These are phyloP conservation scores for Sporothrix brunneoviolacea DNA, from an alignment of 2,329 filamentous ascomycete genomes.

Conservation along the genomic window DNA sequence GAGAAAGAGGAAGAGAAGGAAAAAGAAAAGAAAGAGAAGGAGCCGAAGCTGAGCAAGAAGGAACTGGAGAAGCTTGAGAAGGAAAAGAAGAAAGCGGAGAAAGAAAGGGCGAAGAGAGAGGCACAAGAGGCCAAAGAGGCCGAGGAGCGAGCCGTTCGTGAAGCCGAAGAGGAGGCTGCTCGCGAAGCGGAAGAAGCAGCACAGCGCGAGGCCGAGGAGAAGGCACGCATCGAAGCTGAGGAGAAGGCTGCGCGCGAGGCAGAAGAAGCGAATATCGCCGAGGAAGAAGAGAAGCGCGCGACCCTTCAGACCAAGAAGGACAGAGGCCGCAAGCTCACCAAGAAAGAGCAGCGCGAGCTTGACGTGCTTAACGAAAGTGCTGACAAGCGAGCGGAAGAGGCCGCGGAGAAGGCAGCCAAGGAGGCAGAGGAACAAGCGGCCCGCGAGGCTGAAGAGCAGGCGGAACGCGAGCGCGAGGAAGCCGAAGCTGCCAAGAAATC, in stretches of 20 bases:
- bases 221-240: constrained; percentile 20
- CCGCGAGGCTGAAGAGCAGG: constrained; percentile 26
- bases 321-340: constrained; percentile 24
- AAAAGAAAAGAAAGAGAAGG: constrained; percentile 30
- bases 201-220: constrained; percentile 34
- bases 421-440: constrained; percentile 29
- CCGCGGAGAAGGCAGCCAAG: constrained; percentile 22
- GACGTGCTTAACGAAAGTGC: constrained; percentile 30
- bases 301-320: constrained; percentile 25
- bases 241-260: constrained; percentile 25
- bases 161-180: constrained; percentile 27
- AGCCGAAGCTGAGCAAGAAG: constrained; percentile 41
- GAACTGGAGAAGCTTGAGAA: constrained; percentile 46
- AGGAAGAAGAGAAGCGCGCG: constrained; percentile 31
- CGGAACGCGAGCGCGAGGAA: constrained; percentile 27
- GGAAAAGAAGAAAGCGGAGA: constrained; percentile 29
- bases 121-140: constrained; percentile 27
- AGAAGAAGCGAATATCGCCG: constrained; percentile 31
- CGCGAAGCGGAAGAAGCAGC: constrained; percentile 35
- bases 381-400: constrained; percentile 25
- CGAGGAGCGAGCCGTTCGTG: constrained; percentile 30
- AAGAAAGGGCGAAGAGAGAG: constrained; percentile 40
- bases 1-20: constrained; percentile 25
- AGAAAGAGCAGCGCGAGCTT: constrained; percentile 26
- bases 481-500: constrained; percentile 31